Conservation (phyloP, 176 grass and related monocot genomes). For the Microstegium vimineum region DNA sequence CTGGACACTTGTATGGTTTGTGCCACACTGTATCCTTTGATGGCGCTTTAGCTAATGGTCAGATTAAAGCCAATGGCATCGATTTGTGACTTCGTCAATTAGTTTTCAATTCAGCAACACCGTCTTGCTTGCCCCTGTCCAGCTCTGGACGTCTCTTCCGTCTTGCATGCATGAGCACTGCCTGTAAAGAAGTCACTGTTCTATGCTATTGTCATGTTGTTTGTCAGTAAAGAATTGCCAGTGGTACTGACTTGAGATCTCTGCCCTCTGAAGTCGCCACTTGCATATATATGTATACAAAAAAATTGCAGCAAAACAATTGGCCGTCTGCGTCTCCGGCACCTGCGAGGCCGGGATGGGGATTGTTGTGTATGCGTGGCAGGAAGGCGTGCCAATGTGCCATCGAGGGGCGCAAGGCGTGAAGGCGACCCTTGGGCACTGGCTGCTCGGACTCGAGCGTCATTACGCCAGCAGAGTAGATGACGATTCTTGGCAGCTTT, state of each 20-base stretch:
- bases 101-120: neutral
- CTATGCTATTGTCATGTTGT: too few species aligned
- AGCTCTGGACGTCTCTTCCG: neutral
- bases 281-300: neutral
- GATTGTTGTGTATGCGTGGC: too few species aligned
- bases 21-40: neutral
- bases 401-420: too few species aligned
- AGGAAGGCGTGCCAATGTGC: too few species aligned
- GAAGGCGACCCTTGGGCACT: too few species aligned
- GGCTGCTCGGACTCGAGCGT: neutral
- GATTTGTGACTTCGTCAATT: neutral
- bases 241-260: neutral
- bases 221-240: neutral
- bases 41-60: neutral
- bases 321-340: neutral
- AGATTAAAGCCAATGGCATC: neutral
- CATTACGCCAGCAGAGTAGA: too few species aligned
- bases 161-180: neutral
- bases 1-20: neutral
- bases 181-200: neutral
- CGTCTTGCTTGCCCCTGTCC: neutral
- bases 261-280: neutral
- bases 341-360: neutral
- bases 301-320: neutral
- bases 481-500: too few species aligned